Evolutionary conservation across 2,329 filamentous ascomycete genomes (phyloP).

Genomic region (Pestalotiopsis sp.): DNA sequence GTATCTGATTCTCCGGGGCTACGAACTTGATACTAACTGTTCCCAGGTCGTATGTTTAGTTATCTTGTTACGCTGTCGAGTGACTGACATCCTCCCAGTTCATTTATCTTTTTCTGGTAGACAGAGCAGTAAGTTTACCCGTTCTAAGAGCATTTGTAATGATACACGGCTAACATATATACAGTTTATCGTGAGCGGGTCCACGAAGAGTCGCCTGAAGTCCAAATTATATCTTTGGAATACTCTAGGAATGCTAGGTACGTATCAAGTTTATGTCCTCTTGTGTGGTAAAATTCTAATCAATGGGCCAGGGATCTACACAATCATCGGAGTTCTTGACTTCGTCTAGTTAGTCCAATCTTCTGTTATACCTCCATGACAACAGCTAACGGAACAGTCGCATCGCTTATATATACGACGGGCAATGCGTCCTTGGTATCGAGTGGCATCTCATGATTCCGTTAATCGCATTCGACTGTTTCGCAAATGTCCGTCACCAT

Average conservation of each 20-base stretch:
- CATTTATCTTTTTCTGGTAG: not conserved
- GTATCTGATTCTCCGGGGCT: not conserved
- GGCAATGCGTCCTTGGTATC: not conserved
- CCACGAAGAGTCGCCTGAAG: not conserved
- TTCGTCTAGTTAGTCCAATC: not conserved
- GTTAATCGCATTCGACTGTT: not conserved
- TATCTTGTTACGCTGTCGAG: not conserved
- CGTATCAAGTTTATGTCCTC: not conserved
- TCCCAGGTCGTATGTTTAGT: not conserved
- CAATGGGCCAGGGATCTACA: not conserved
- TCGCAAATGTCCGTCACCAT: not conserved
- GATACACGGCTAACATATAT: not conserved
- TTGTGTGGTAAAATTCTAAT: not conserved
- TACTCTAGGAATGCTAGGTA: not conserved
- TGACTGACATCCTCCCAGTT: not conserved
- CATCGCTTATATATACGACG: not conserved
- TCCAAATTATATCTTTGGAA: not conserved
- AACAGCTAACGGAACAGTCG: not conserved
- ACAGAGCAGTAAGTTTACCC: not conserved
- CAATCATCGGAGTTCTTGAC: not conserved
- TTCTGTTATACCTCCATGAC: not conserved
- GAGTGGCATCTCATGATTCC: not conserved
- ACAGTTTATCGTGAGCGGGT: not conserved
- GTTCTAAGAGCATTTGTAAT: not conserved
- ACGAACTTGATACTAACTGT: not conserved